Evolutionary conservation across 2,329 filamentous ascomycete genomes (phyloP).

Genomic region (Xylariomycetidae sp.): DNA sequence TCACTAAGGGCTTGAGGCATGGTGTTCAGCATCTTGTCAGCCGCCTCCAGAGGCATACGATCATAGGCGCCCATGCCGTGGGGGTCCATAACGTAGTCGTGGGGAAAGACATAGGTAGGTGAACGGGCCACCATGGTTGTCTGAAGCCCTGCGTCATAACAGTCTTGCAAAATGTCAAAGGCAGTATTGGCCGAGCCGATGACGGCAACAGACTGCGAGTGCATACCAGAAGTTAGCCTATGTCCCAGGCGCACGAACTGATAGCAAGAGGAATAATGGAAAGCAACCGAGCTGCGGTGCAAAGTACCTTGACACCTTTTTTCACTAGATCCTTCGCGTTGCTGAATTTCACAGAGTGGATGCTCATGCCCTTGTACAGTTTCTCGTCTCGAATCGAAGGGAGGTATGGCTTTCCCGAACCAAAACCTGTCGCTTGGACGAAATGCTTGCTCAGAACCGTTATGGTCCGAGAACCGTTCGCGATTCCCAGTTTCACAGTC

Average conservation of each 20-base stretch:
- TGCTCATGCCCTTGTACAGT: conserved; percentile 17
- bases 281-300: neutral
- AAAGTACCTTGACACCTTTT: conserved; percentile 16
- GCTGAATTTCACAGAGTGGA: conserved; percentile 20
- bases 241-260: no score
- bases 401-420: conserved; percentile 17
- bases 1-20: conserved; percentile 1
- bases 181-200: conserved; percentile 5
- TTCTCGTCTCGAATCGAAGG: conserved; percentile 15
- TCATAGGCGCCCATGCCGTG: conserved; percentile 2
- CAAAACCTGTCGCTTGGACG: conserved; percentile 20
- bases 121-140: conserved; percentile 6
- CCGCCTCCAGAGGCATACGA: conserved; percentile 1
- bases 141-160: conserved; percentile 3
- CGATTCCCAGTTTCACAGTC: conserved; percentile 17
- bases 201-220: conserved; percentile 2
- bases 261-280: neutral
- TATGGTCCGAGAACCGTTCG: neutral
- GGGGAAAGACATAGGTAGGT: conserved; percentile 3
- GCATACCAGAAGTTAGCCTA: neutral
- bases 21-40: conserved; percentile 2
- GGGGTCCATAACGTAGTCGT: conserved; percentile 5
- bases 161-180: conserved; percentile 4
- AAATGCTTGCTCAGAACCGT: conserved; percentile 17
- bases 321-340: conserved; percentile 15